phyloP scores from a whole-genome alignment of 1,284 basidiomycete genomes.

The Pseudozyma thailandica region DNA sequence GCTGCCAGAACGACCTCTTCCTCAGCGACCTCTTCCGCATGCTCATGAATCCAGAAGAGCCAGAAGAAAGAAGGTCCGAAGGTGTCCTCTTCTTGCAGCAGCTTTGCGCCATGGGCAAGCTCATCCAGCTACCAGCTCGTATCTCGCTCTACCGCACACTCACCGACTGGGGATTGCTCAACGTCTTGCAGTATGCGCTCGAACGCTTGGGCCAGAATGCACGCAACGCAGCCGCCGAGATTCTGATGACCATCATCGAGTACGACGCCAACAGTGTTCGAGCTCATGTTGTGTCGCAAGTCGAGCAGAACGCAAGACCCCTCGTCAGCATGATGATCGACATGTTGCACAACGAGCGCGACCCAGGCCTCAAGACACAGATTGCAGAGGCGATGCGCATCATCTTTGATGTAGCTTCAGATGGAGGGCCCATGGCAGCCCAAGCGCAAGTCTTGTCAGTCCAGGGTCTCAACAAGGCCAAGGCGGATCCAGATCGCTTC shows the following conservation, averaged over 20 bases:
- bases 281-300: slow-evolving; percentile 83
- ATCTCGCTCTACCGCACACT: slow-evolving; percentile 88
- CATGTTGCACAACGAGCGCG: slow-evolving; percentile 77
- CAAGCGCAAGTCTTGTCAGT: slow-evolving; percentile 67
- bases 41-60: slow-evolving; percentile 24
- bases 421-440: slow-evolving; percentile 64
- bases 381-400: slow-evolving; percentile 88
- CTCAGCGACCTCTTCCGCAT: slow-evolving; percentile 81
- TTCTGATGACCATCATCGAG: slow-evolving; percentile 86
- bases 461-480: slow-evolving; percentile 71
- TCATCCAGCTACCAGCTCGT: slow-evolving; percentile 87
- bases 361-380: slow-evolving; percentile 89
- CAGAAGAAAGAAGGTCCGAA: slow-evolving; percentile 53
- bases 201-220: slow-evolving; percentile 73
- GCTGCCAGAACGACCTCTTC: slow-evolving; percentile 81
- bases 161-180: slow-evolving; percentile 86
- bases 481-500: slow-evolving; percentile 87
- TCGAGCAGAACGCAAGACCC: slow-evolving; percentile 68
- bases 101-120: slow-evolving; percentile 94
- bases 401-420: slow-evolving; percentile 75
- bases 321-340: slow-evolving; percentile 70
- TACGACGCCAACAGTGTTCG: slow-evolving; percentile 90
- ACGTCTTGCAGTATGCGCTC: slow-evolving; percentile 82
- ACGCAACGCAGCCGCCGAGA: slow-evolving; percentile 85
- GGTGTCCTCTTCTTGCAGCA: slow-evolving; percentile 82